Percentiles rank a stretch among this genome's conserved stretches.
Conservation (phyloP, 2,329 filamentous ascomycete species). For the Dryadomyces sulphureus region DNA sequence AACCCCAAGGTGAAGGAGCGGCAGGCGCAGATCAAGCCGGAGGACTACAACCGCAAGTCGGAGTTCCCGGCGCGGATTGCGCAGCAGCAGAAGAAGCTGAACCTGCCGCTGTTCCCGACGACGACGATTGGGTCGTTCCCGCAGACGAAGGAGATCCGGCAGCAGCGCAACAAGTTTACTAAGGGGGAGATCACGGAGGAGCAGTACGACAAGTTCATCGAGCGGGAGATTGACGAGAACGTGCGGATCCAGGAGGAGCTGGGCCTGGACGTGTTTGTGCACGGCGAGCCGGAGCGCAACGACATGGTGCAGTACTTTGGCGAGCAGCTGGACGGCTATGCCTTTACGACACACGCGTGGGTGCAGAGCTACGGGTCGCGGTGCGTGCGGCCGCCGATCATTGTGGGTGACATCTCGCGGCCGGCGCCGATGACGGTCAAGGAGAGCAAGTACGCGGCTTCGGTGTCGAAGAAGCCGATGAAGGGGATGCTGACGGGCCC, state of each 20-base stretch:
- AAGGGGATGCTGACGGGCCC: constrained; percentile 99
- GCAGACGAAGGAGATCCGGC: constrained; percentile 96
- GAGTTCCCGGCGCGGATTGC: constrained; percentile 73
- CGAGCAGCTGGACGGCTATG: constrained; percentile 90
- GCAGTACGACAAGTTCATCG: constrained; percentile 97
- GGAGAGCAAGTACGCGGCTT: constrained; percentile 98
- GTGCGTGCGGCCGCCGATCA: constrained; percentile 94
- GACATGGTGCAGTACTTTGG: constrained; percentile 99
- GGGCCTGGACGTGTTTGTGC: constrained; percentile 89
- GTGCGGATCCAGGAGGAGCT: constrained; percentile 98
- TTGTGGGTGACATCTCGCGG: constrained; percentile 96
- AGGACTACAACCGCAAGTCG: constrained; percentile 87
- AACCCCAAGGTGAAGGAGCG: constrained; percentile 95
- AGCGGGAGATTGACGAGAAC: constrained; percentile 93
- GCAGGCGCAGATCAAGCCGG: constrained; percentile 69
- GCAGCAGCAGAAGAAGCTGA: constrained; percentile 82
- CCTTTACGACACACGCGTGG: constrained; percentile 98
- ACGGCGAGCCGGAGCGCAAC: constrained; percentile 98
- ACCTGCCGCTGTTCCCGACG: constrained; percentile 92
- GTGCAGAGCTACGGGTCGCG: constrained; percentile 95
- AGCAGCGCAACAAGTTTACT: constrained; percentile 95
- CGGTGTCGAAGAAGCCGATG: constrained; percentile 97
- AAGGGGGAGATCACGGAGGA: constrained; percentile 89
- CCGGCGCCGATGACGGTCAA: constrained; percentile 98
- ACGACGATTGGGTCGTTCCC: constrained; percentile 99